Evolutionary conservation across 441 rosid species (phyloP), one percentile per base, ranked within the genome.

Genomic region (Aquilaria agallochum): DNA sequence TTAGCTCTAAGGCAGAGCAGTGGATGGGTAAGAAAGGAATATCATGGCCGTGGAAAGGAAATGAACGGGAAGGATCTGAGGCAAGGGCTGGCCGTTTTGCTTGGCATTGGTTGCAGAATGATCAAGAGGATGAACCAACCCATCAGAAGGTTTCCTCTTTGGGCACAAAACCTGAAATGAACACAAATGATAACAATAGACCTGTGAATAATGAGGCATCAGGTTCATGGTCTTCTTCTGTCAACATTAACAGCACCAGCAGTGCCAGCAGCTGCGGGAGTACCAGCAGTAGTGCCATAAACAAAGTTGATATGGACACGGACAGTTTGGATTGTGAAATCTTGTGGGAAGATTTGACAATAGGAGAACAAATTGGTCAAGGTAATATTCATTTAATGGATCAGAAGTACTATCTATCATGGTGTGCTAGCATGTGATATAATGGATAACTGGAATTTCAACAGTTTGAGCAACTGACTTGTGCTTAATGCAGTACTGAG

Each of bases 11-110:
- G 68, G 95, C 96, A 47, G 95, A 85, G 76, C 92, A 89, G 59
- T 87, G 92, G 92, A 84, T 94, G 71, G 86, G 75, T 66, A 89
- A 79, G 83, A 89, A 82, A 72, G 95, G 94, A 46, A 65, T 94
- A 63, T 72, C 96, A 57, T 94, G 95, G 97, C 99, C 96, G 36
- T 94, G 96, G 99, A 94, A 83, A 76, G 96, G 88, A 68, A 86
- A 81, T 66, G 99, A 83, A 74, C 82, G 54, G 65, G 97, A 86
- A 68, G 83, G 70, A 60, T 68, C 77, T 34, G 96, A 91, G 64
- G 77, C 72, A 72, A 83, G 59, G 66, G 69, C 78, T 52, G 69
- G 68, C 52, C 78, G 71, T 60, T 84, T 86, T 31, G 71, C 64
- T 68, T 80, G 85, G 81, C 80, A 90, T 46, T 75, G 87, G 78